Percentiles rank a stretch among this genome's conserved stretches.
Conservation (phyloP, 169 alveolate genomes). For the Cryptosporidium tyzzeri region DNA sequence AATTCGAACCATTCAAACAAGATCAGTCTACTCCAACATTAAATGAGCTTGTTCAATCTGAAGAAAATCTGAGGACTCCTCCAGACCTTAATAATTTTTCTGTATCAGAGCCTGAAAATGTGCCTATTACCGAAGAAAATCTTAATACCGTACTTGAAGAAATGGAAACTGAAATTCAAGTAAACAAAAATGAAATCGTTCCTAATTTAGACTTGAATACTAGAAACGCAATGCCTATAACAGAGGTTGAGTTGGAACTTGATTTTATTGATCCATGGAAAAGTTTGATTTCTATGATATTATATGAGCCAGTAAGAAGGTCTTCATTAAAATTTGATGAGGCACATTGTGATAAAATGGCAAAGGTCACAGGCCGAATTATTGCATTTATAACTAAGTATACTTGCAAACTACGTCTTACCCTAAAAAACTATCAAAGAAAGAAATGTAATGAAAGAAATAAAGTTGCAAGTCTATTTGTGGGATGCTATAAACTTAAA, state of each 20-base stretch:
- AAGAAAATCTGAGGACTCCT: no score
- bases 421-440: neutral
- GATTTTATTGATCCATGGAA: conserved; percentile 20
- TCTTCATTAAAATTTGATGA: conserved; percentile 8
- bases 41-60: no score
- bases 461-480: neutral
- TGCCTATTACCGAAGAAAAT: neutral
- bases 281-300: conserved; percentile 17
- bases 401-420: neutral
- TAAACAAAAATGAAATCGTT: neutral
- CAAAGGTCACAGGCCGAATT: conserved; percentile 8
- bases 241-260: neutral
- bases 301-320: conserved; percentile 47
- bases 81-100: no score
- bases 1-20: no score
- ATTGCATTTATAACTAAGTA: neutral
- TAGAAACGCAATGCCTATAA: neutral
- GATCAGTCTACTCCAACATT: no score
- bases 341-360: conserved; percentile 1
- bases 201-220: neutral
- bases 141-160: neutral
- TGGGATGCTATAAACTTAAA: conserved; percentile 5
- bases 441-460: conserved; percentile 28
- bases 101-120: neutral
- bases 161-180: neutral